Base-by-base conservation (phyloP, 371 early-diverging fungal genomes). In the Basidiobolus meristosporus region DNA sequence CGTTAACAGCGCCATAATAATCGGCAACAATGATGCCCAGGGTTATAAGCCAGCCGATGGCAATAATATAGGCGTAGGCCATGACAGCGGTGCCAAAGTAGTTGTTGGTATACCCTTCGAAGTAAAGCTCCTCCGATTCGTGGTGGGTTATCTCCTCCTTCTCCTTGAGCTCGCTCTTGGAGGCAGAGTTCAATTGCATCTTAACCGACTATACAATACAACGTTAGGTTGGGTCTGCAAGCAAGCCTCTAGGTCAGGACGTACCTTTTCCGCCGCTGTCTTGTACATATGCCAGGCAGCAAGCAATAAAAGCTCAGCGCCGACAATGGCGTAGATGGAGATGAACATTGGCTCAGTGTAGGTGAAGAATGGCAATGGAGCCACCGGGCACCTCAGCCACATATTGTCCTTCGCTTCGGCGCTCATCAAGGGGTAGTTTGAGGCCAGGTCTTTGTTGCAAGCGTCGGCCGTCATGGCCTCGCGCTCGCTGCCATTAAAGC, bases 1-100 rank as follows among this genome's bases (percentile, higher is more conserved):
- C 48, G 18, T 54, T 41, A 43, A 72, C 48, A 15, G 51, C 60
- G 15, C 59, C 62, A 45, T 70, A 84, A 59, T 79, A 75, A 51
- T 82, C 82, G 14, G 67, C 59, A 23, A 73, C 71, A 14, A 82
- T 48, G 35, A 73, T 53, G 15, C 64, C 64, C 42, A 84, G 45
- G 38, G 77, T 62, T 14, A 68, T 63, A 29, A 81, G 46, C 62
- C 72, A 82, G 30, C 68, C 57, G n/a, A 76, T 38, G 2, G 76
- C 72, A 4, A 65, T 61, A 16, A 64, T 20, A 7, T 63, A 43
- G 20, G 73, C 59, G 20, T 73, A 65, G 29, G 53, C 54, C 45
- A 62, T 60, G 2, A 63, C 64, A n/a, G 66, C 47, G 12, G 49
- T 38, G 12, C 83, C 82, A 42, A 69, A 58, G 31, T 52, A 50